These are phyloP conservation scores for Medicago lupulina DNA, from an alignment of 306 rosid species.

Conservation along the genomic window DNA sequence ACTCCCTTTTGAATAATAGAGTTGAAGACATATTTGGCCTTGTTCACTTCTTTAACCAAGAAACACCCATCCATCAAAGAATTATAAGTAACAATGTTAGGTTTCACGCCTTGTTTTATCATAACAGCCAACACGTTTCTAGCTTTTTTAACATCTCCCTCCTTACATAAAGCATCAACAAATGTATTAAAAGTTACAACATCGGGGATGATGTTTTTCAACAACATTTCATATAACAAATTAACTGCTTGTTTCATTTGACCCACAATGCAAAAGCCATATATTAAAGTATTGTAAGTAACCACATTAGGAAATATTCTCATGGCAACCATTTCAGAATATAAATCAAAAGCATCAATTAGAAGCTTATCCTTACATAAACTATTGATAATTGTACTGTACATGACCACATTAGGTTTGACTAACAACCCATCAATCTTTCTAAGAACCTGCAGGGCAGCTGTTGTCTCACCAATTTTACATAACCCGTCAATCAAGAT, in stretches of 20 bases:
- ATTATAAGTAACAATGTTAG: too few species aligned
- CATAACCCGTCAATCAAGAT: too few species aligned
- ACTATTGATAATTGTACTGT: background rate
- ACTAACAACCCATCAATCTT: background rate
- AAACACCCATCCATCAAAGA: too few species aligned
- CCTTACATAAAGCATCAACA: too few species aligned
- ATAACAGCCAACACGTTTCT: background rate
- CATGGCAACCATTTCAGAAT: slow-evolving; percentile 12
- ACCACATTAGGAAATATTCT: slow-evolving; percentile 3
- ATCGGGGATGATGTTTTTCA: background rate
- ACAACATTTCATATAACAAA: background rate
- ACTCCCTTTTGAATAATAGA: too few species aligned
- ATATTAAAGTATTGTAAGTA: background rate
- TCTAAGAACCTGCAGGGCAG: too few species aligned
- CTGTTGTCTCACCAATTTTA: too few species aligned
- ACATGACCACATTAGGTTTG: background rate
- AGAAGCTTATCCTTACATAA: background rate
- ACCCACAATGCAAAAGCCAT: background rate
- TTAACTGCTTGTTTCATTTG: background rate
- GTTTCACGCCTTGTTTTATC: background rate
- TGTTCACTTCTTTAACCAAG: too few species aligned
- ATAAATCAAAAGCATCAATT: background rate
- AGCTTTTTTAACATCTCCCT: too few species aligned
- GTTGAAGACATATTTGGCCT: too few species aligned
- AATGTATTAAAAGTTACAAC: too few species aligned